Evolutionary conservation across 2,329 filamentous ascomycete species (phyloP).

Genomic region (Cephalotrichum gorgonifer): DNA sequence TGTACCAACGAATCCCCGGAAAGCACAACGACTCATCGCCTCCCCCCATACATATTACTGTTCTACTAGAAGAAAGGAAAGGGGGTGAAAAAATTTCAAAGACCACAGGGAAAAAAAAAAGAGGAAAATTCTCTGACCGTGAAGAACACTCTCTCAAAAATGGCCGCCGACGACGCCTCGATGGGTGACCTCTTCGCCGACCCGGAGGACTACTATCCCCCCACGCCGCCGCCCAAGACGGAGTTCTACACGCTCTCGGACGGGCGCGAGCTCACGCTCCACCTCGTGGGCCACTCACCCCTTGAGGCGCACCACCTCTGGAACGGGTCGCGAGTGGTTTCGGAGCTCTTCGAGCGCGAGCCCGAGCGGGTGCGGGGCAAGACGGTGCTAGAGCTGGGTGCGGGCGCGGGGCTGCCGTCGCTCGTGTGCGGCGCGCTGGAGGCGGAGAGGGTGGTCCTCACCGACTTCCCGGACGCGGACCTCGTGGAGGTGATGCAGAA

Average conservation of each 20-base stretch:
- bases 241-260: constrained; percentile 60
- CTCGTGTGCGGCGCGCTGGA: constrained; percentile 66
- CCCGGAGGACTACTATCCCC: constrained; percentile 69
- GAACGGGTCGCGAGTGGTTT: constrained; percentile 75
- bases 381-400: constrained; percentile 80
- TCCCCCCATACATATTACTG: no score
- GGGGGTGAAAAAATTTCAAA: no score
- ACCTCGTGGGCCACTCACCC: constrained; percentile 79
- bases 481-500: constrained; percentile 69
- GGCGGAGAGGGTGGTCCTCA: constrained; percentile 64
- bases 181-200: constrained; percentile 61
- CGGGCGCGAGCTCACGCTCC: constrained; percentile 55
- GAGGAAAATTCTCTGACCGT: no score
- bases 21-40: no score
- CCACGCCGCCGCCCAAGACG: constrained; percentile 65
- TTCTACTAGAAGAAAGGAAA: no score
- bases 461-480: constrained; percentile 80
- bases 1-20: no score
- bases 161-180: constrained; percentile 19
- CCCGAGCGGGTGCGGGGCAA: constrained; percentile 52
- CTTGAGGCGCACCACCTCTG: constrained; percentile 86
- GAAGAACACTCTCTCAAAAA: no score
- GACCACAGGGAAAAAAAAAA: no score
- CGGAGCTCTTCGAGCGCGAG: constrained; percentile 65
- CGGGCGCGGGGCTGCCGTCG: constrained; percentile 75